Conservation (phyloP, 805 yeast genomes). For the Starmerella khaoyaiensis region DNA sequence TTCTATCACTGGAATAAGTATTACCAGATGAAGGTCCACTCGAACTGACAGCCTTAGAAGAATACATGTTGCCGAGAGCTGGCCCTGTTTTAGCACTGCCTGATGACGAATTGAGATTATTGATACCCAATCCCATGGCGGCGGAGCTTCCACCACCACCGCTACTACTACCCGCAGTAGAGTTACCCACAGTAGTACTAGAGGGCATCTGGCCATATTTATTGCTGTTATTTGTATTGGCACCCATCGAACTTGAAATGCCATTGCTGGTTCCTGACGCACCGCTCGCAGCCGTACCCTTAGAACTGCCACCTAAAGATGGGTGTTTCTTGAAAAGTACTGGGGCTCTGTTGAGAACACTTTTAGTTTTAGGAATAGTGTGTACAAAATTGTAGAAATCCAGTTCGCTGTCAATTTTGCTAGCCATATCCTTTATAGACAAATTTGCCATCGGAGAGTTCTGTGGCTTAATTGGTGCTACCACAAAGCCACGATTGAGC, state of each 20-base stretch:
- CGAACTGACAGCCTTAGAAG: no score
- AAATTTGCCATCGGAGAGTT: slow-evolving; percentile 31
- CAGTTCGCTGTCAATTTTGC: slow-evolving; percentile 67
- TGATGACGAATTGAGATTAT: no score
- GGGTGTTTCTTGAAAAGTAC: slow-evolving; percentile 28
- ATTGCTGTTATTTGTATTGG: not conserved
- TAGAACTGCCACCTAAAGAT: slow-evolving; percentile 12
- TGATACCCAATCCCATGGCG: no score
- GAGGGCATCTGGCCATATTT: not conserved
- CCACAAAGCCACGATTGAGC: slow-evolving; percentile 71
- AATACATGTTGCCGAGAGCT: no score
- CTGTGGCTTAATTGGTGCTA: slow-evolving; percentile 56
- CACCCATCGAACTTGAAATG: not conserved
- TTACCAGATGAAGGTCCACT: not conserved
- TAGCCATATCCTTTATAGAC: slow-evolving; percentile 70
- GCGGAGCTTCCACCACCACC: no score
- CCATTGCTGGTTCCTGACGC: not conserved
- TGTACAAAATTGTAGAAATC: slow-evolving; percentile 62
- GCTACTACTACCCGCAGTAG: not conserved
- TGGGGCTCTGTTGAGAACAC: slow-evolving; percentile 26
- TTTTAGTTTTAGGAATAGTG: slow-evolving; percentile 23
- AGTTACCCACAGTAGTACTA: not conserved
- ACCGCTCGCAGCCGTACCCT: not conserved
- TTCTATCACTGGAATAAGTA: slow-evolving; percentile 10
- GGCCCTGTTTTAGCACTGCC: not conserved